These are phyloP conservation scores for Trametes sanguinea DNA, from an alignment of 768 basidiomycete species.

Conservation along the genomic window DNA sequence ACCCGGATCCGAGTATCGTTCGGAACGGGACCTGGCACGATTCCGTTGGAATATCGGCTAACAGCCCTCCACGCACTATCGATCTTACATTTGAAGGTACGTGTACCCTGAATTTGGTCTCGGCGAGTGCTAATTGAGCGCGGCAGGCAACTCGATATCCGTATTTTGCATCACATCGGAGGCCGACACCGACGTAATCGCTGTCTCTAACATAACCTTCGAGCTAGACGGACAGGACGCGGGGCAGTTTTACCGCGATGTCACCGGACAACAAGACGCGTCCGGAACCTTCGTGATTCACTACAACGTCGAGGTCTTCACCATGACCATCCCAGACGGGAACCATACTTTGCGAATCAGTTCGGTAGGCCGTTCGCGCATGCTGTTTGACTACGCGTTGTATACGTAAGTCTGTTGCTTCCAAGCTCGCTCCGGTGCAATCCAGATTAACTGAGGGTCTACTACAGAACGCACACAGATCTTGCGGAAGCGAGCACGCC, in stretches of 20 bases:
- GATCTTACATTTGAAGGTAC: constrained; percentile 13
- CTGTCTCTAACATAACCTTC: constrained; percentile 14
- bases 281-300: not conserved
- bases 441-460: not conserved
- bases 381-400: constrained; percentile 13
- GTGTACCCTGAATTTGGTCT: not conserved
- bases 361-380: constrained; percentile 11
- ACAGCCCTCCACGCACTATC: constrained; percentile 8
- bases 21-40: constrained; percentile 14
- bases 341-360: constrained; percentile 14
- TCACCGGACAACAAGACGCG: constrained; percentile 1
- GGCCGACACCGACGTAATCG: constrained; percentile 9
- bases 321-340: not conserved
- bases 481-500: not conserved
- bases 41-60: constrained; percentile 4
- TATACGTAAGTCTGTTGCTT: constrained; percentile 11
- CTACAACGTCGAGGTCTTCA: constrained; percentile 11
- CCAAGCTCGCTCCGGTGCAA: too few species aligned
- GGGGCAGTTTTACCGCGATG: constrained; percentile 11
- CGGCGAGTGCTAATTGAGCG: not conserved
- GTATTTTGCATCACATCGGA: constrained; percentile 12
- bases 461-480: constrained; percentile 5
- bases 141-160: constrained; percentile 3
- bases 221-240: constrained; percentile 8
- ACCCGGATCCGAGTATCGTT: constrained; percentile 8